Conservation (phyloP, 805 yeast genomes). For the Kodamaea fukazawae region DNA sequence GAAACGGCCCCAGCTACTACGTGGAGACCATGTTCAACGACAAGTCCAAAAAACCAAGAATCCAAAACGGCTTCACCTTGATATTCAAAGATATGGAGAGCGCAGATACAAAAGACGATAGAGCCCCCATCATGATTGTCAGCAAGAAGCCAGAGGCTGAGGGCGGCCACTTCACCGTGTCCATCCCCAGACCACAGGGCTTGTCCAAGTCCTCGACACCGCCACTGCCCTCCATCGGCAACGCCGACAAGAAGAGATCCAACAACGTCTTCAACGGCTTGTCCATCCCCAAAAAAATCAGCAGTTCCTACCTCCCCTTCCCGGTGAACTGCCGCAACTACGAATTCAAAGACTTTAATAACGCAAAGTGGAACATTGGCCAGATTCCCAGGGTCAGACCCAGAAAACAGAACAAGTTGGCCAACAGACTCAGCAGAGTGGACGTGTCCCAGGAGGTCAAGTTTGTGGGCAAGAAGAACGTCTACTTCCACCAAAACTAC, state of each 20-base stretch:
- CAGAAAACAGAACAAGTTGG: slow-evolving; percentile 24
- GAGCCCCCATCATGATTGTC: slow-evolving; percentile 28
- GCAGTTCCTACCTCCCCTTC: slow-evolving; percentile 17
- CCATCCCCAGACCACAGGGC: slow-evolving; percentile 18
- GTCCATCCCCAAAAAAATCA: slow-evolving; percentile 23
- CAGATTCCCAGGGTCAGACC: slow-evolving; percentile 42
- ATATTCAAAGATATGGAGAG: slow-evolving; percentile 24
- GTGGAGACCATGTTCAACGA: slow-evolving; percentile 38
- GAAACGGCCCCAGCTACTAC: slow-evolving; percentile 63
- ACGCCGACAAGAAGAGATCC: background rate
- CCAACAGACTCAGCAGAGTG: slow-evolving; percentile 15
- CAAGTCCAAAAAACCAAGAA: slow-evolving; percentile 12
- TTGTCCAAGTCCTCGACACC: slow-evolving; percentile 6
- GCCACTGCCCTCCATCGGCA: background rate
- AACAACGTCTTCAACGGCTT: slow-evolving; percentile 21
- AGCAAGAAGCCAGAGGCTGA: slow-evolving; percentile 23
- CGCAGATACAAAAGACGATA: slow-evolving; percentile 13
- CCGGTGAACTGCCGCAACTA: slow-evolving; percentile 24
- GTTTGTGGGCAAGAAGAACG: slow-evolving; percentile 32
- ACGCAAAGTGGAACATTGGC: slow-evolving; percentile 30
- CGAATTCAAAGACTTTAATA: slow-evolving; percentile 22
- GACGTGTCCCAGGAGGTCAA: slow-evolving; percentile 18
- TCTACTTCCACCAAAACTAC: slow-evolving; percentile 38
- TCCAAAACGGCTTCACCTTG: slow-evolving; percentile 24
- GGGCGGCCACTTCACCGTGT: slow-evolving; percentile 28